Evolutionary conservation across 495 filamentous ascomycete species (phyloP).

Genomic region (Xylaria intraflava): DNA sequence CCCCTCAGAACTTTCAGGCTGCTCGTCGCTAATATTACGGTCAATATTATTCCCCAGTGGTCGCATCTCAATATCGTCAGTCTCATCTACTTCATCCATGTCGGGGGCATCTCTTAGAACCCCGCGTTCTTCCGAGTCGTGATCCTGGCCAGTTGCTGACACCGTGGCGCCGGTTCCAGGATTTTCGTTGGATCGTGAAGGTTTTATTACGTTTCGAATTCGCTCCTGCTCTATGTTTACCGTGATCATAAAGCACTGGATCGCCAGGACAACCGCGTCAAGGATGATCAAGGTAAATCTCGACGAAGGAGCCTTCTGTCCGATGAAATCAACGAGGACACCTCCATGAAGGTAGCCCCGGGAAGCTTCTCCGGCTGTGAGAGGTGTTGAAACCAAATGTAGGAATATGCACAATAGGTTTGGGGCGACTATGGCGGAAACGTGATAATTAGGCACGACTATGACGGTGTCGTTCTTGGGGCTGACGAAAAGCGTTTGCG

Average conservation of each 20-base stretch:
- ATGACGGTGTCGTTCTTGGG: conserved; percentile 58
- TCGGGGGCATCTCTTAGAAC: conserved; percentile 46
- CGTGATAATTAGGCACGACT: conserved; percentile 59
- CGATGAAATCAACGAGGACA: conserved; percentile 79
- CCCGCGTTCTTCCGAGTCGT: conserved; percentile 79
- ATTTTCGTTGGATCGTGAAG: conserved; percentile 18
- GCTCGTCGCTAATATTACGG: conserved; percentile 25
- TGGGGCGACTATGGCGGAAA: conserved; percentile 62
- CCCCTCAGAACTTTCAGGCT: conserved; percentile 33
- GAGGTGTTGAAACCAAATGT: conserved; percentile 56
- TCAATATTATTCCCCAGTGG: conserved; percentile 22
- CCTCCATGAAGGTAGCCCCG: conserved; percentile 82
- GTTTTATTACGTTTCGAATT: conserved; percentile 37
- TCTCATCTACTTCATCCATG: conserved; percentile 32
- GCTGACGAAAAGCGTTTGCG: conserved; percentile 71
- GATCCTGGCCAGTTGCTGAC: conserved; percentile 49
- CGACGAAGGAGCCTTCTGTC: conserved; percentile 68
- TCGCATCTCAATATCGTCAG: conserved; percentile 47
- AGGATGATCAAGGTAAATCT: conserved; percentile 55
- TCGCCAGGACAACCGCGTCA: conserved; percentile 56
- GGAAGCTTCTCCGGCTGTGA: conserved; percentile 65
- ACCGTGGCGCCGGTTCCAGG: conserved; percentile 15
- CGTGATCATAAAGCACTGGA: conserved; percentile 71
- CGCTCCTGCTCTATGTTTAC: conserved; percentile 64
- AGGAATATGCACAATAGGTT: conserved; percentile 68